Evolutionary conservation across 148 eudicot species (phyloP), one percentile per base, ranked within the genome.

Genomic region (Arctostaphylos glauca): DNA sequence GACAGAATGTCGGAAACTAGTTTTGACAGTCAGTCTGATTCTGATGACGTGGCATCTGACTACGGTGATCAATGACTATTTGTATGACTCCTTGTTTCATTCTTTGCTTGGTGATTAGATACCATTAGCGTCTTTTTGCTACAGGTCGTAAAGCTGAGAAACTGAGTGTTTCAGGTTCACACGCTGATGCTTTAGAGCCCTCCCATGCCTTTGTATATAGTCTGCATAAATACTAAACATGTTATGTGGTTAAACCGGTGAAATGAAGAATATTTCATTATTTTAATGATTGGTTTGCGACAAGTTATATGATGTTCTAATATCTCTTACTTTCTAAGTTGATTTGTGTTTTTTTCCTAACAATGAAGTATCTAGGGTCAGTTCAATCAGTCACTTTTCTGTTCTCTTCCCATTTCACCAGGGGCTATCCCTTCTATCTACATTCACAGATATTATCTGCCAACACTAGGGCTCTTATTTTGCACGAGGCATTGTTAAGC

Each of bases 11-110:
- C 25, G 50, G 88, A 79, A 79, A 83, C 70, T 9, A 71, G 31
- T 81, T 78, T 83, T 59, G 84, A 68, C 68, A 72, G 82, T 74
- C 80, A 66, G 41, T 80, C 77, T 64, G 81, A 88, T 52, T 82
- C 77, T 14, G 83, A 85, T 18, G 72, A 77, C 31, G 78, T 18
- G 52, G 70, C 76, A 81, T 77, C 76, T 5, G 74, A 79, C 25
- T 74, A 5, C 53, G 72, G 70, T 16, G 18, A 82, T 56, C 79
- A 83, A 83, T 55, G 85, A 74, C 67, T 59, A 56, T 77, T 64
- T 70, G 1, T 81, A 77, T 48, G 73, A 85, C 70, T 76, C 50
- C 53, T 81, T 41, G 48, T 31, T 81, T 54, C 23, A 31, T 68
- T 25, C 7, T 53, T 67, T 23, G 48, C 15, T 67, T 3, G 16